These are phyloP conservation scores for Stylosanthes scabra DNA, from an alignment of 331 rosid genomes.

Conservation along the genomic window DNA sequence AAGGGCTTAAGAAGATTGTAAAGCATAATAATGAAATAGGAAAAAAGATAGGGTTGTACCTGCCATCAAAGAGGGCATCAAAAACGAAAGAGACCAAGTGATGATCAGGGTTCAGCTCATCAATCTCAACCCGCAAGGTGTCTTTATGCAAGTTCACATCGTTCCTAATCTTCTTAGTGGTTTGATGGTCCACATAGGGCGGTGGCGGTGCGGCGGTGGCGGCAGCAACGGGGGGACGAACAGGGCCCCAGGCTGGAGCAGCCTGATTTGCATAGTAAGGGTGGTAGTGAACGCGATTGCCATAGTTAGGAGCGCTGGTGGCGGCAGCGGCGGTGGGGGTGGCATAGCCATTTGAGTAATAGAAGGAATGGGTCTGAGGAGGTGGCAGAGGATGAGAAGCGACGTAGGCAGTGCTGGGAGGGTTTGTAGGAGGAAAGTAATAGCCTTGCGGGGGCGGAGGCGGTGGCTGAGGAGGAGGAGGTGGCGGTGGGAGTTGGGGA, in stretches of 20 bases:
- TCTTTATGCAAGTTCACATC: conserved; percentile 85
- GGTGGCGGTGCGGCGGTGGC: conserved; percentile 46
- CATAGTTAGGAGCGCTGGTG: conserved; percentile 32
- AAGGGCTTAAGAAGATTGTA: background rate
- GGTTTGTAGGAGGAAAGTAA: conserved; percentile 32
- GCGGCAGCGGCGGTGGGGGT: background rate
- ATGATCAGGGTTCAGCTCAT: conserved; percentile 79
- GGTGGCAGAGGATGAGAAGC: conserved; percentile 38
- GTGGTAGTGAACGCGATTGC: conserved; percentile 51
- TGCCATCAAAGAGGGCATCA: conserved; percentile 82
- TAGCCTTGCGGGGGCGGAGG: conserved; percentile 47
- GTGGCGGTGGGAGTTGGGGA: conserved; percentile 42
- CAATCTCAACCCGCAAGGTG: conserved; percentile 62
- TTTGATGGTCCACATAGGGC: conserved; percentile 74
- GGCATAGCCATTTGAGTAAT: conserved; percentile 53
- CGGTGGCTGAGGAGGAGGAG: conserved; percentile 34
- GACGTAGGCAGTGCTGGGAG: conserved; percentile 24
- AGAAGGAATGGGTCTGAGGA: conserved; percentile 54
- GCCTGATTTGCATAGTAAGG: conserved; percentile 57
- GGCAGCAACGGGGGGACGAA: conserved; percentile 49
- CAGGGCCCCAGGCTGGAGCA: conserved; percentile 42
- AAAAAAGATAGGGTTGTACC: conserved; percentile 37
- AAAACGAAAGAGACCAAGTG: conserved; percentile 82
- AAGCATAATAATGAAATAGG: background rate
- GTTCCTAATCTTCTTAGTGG: conserved; percentile 79